A percentile compares a stretch with the other conserved stretches of the same genome.
Evolutionary conservation across 106 monocot species (phyloP).

Genomic region (Hemerocallis citrina): DNA sequence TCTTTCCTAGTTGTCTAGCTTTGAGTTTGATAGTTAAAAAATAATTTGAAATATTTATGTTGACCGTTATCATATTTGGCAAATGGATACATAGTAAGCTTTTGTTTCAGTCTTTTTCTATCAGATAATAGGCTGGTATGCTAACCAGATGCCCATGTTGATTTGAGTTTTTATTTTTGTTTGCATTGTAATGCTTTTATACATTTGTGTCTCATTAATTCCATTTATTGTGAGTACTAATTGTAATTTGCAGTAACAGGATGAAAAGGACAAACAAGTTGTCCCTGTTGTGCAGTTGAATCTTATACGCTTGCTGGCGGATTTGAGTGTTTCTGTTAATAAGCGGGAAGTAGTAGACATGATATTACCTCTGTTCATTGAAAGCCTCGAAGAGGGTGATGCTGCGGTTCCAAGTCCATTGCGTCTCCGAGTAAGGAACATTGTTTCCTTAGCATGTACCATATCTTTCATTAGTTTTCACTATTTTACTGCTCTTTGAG

Average conservation of each 20-base stretch:
- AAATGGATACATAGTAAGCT: neutral
- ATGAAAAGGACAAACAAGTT: constrained; percentile 66
- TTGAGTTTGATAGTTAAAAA: neutral
- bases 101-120: neutral
- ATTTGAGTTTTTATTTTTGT: neutral
- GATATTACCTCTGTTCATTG: constrained; percentile 96
- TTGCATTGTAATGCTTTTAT: neutral
- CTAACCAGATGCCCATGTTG: neutral
- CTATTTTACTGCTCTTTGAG: neutral
- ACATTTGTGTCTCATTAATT: neutral
- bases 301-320: constrained; percentile 77
- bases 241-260: constrained; percentile 37
- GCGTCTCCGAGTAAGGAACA: constrained; percentile 82
- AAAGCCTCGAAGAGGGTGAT: constrained; percentile 98
- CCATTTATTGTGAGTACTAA: neutral
- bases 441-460: constrained; percentile 36
- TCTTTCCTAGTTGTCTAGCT: neutral
- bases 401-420: constrained; percentile 70
- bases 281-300: constrained; percentile 64
- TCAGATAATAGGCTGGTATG: neutral
- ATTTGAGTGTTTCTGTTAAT: constrained; percentile 73
- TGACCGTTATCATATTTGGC: neutral
- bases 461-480: constrained; percentile 3
- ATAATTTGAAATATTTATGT: neutral
- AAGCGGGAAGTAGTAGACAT: constrained; percentile 98